Base-by-base conservation (phyloP, 257 asterid species). In the Phtheirospermum japonicum region DNA sequence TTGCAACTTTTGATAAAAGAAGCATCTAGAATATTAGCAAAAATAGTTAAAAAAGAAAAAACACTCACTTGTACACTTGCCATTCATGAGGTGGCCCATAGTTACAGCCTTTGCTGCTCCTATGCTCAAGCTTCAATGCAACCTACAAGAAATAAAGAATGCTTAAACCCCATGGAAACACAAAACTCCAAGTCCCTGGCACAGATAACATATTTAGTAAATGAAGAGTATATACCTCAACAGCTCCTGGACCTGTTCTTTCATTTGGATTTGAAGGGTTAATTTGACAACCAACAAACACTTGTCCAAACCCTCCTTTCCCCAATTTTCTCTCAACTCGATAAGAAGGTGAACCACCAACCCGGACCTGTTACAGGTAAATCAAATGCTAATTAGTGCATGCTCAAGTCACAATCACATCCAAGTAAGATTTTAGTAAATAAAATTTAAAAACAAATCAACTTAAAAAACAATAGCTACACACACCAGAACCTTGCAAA, bases 251-350 rank as follows among this genome's bases (percentile, higher is more conserved):
- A 51, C 95, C 94, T 31, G 76, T 74, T 65, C 82, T 81, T 82
- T 85, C 89, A 53, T 43, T 53, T 23, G 73, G 87, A 65, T 72
- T 74, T 20, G 77, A 71, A 9, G 86, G 83, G 61, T 79, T 82
- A 30, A 75, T 59, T 17, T 88, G 83, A 12, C 87, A 85, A 71
- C 95, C 95, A 13, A 85, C 86, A 76, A 67, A 83, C 23, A 87
- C 95, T 76, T 87, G 95, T 16, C 95, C 95, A 65, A 87, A 87
- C 18, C 94, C 95, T 65, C 95, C 95, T 70, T 87, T 85, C 30
- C 95, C 95, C 55, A 87, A 77, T 70, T 81, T 87, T 74, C 48
- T 76, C 34, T 81, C 94, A 58, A 79, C 67, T 62, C 66, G 67
- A 63, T 87, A 87, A 0, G 74, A 67, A 40, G 94, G 95, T 48